Percentiles rank a stretch among this genome's conserved stretches.
Evolutionary conservation across 2,329 filamentous ascomycete genomes (phyloP).

Genomic region (Hypoxylon sp.): DNA sequence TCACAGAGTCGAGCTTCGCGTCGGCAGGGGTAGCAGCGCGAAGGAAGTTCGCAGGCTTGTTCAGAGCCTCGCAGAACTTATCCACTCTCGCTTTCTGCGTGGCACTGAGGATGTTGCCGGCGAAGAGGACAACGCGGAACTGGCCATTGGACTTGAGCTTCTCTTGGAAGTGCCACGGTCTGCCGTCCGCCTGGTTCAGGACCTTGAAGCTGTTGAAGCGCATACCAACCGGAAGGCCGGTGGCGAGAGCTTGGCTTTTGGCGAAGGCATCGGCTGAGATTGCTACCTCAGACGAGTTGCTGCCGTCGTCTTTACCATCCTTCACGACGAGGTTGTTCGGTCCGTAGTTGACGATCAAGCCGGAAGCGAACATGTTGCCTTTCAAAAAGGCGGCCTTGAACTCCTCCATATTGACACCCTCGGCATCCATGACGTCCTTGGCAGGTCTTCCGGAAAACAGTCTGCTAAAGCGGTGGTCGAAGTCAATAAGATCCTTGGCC

Average conservation of each 20-base stretch:
- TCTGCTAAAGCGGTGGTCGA: constrained; percentile 68
- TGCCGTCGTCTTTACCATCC: constrained; percentile 61
- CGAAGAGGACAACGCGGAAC: constrained; percentile 71
- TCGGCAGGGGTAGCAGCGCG: constrained; percentile 18
- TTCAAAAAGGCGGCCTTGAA: constrained; percentile 72
- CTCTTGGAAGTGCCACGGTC: constrained; percentile 70
- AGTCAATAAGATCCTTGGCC: constrained; percentile 74
- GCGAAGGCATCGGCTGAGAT: constrained; percentile 37
- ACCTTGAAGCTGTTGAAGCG: constrained; percentile 70
- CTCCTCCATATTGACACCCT: constrained; percentile 70
- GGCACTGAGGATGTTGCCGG: constrained; percentile 64
- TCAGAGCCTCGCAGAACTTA: constrained; percentile 60
- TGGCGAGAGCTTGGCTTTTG: constrained; percentile 58
- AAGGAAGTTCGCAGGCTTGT: constrained; percentile 45
- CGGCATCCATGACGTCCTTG: constrained; percentile 58
- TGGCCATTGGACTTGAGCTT: constrained; percentile 67
- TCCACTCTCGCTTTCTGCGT: constrained; percentile 60
- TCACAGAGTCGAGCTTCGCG: constrained; percentile 48
- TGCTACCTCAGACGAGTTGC: constrained; percentile 45
- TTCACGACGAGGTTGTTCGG: constrained; percentile 68
- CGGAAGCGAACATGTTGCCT: constrained; percentile 69
- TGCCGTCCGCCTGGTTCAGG: constrained; percentile 66
- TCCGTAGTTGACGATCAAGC: constrained; percentile 68
- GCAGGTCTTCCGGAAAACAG: constrained; percentile 60
- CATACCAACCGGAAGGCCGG: constrained; percentile 63